Evolutionary conservation across 2,329 filamentous ascomycete species (phyloP), one percentile per base, ranked within the genome.

Genomic region (Rhytidhysteron rufulum): DNA sequence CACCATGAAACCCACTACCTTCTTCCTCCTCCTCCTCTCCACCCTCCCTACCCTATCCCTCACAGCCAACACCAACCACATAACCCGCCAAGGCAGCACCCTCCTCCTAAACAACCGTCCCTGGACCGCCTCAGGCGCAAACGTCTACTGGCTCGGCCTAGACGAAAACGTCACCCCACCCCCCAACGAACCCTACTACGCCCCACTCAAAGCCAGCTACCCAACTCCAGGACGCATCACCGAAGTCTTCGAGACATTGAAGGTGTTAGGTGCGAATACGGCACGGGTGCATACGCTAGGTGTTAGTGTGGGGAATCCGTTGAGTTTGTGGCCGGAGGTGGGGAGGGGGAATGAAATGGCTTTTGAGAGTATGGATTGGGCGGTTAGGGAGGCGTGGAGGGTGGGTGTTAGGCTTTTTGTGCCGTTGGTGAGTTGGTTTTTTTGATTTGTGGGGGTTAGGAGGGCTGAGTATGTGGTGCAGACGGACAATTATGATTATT

Each of bases 141-240:
- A 75, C 44, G 60, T 74, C 11, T 75, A 75, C 58, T 74, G 71
- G 71, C 65, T 75, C 8, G 72, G 71, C 2, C 62, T 75, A 1
- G 72, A 75, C 51, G 72, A 75, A 51, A 75, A 74, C 49, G 70
- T 75, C 10, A 57, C 60, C 2, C 71, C 71, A 5, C 65, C 70
- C 0, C 47, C 50, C 1, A 70, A 68, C 5, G 53, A 67, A 43
- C 71, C 71, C n/a, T 74, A 65, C 50, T 71, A 74, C 44, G 60
- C 63, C 2, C 63, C 65, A 1, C 57, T 59, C 27, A 69, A 68
- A 31, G 63, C 70, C 18, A 72, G 68, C 49, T 75, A 74, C 45
- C 71, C 72, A 9, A 69, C 67, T 4, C 64, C 66, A 37, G 70
- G 70, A 17, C 65, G 72, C 20, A 64, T 67, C 41, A 72, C 67